Evolutionary conservation across 164 flowering plant genomes (phyloP), one percentile per base, ranked within the genome.

Genomic region (Kingdonia uniflora): DNA sequence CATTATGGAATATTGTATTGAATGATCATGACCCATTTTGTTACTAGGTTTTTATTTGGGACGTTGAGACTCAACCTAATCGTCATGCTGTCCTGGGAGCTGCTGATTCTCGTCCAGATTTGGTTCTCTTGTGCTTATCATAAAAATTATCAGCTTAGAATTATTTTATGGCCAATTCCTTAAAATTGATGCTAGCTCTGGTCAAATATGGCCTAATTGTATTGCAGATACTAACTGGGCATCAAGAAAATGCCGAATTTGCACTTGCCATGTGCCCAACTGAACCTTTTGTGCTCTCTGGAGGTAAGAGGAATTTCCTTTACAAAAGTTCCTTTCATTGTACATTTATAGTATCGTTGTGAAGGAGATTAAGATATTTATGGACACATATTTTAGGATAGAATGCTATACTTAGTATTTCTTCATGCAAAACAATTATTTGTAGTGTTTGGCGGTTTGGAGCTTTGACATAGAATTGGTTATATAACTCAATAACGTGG

Each of bases 201-300:
- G 6, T 29, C 8, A 29, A 29, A 29, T 29, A 29, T 29, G 15
- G 43, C 6, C 21, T 51, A 33, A 22, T 49, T 24, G 29, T 61
- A 49, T 64, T 78, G 74, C 79, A 94, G 99, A 74, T 87, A 52
- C 68, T 94, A 70, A 87, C 88, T 64, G 99, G 99, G 14, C 99
- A 89, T 67, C 74, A 80, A 65, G 95, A 89, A 53, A 78, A 86
- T 83, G 99, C 97, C 4, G 99, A 94, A 68, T 94, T 84, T 76
- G 99, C 96, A 19, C 95, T 94, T 71, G 94, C 90, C 24, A 86
- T 89, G 97, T 88, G 88, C 65, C 91, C 90, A 7, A 69, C 79
- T 60, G 97, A 87, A 22, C 99, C 97, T 19, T 78, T 70, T 69
- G 97, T 94, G 52, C 91, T 94, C 45, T 94, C 97, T 69, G 99